Base-by-base conservation (phyloP, 768 basidiomycete genomes). In the Mycena venus region DNA sequence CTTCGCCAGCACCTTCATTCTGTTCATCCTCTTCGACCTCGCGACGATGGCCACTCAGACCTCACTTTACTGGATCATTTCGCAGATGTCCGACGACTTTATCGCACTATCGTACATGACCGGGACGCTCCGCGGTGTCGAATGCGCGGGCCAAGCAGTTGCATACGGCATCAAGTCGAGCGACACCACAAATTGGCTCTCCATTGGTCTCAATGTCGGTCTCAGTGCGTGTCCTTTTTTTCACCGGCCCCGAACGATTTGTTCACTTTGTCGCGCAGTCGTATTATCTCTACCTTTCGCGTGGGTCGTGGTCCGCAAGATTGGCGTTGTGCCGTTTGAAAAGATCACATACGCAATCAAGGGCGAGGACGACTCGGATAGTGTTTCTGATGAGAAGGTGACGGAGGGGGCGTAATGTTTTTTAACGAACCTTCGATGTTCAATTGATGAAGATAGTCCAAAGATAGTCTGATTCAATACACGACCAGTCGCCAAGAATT, bases 41-140 rank as follows among this genome's bases (percentile, higher is more conserved):
- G 82, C 78, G 29, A 82, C 83, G 32, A 82, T 83, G 82, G 82
- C 82, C 9, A 83, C 83, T 0, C 83, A 83, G 55, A 83, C 82
- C n/a, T 70, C 59, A 55, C 62, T 83, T 27, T 83, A 80, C 76
- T 83, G 82, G 82, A 81, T 83, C 42, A 81, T 83, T 49, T 73
- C 75, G 11, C 81, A 82, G 29, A 82, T 83, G 83, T 83, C 83
- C 4, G 78, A 82, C 67, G 83, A 83, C 69, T 83, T 83, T 60
- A 79, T 83, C 55, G 76, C 77, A 2, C 74, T 83, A 2, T 82
- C 82, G 2, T 83, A 83, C 67, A 83, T 83, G 83, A 83, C 83
- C 17, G 82, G 82, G 53, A 80, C 79, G 6, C 77, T 83, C 40
- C 81, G 82, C 31, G 82, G 82, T 19, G 79, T 83, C 15, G 82